Conservation (phyloP, 345 rosid genomes). For the Alliaria petiolata region DNA sequence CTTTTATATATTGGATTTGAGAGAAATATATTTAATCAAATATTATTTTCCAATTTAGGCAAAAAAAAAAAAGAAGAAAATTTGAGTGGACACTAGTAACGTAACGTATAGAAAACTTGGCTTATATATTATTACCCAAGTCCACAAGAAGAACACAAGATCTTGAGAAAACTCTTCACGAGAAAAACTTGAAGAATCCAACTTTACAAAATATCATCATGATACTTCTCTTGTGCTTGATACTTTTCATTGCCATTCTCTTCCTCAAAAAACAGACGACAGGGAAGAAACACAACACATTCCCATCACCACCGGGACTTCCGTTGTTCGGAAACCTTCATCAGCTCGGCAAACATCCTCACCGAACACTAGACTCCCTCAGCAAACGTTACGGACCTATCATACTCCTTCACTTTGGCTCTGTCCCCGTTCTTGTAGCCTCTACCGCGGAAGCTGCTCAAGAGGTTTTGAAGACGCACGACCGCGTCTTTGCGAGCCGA, state of each 20-base stretch:
- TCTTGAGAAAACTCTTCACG: not conserved
- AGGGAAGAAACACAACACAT: slow-evolving; percentile 2
- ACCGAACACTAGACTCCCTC: not conserved
- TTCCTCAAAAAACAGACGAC: slow-evolving; percentile 9
- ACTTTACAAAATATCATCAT: slow-evolving; percentile 1
- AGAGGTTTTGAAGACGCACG: slow-evolving; percentile 5
- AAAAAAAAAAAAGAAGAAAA: not conserved
- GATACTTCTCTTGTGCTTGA: slow-evolving; percentile 9
- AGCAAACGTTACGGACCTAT: not conserved
- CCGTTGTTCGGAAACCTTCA: slow-evolving; percentile 3
- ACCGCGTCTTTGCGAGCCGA: not conserved
- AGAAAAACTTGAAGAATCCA: slow-evolving; percentile 21
- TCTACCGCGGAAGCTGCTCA: not conserved
- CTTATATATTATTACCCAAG: not conserved
- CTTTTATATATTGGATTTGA: no score
- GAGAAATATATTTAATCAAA: no score
- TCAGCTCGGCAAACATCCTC: not conserved
- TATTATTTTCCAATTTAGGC: not conserved
- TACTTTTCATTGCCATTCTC: slow-evolving; percentile 5
- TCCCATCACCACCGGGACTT: not conserved
- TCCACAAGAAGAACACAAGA: not conserved
- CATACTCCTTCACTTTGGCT: not conserved
- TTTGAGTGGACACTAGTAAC: not conserved
- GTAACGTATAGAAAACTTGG: slow-evolving; percentile 5
- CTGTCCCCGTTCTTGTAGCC: slow-evolving; percentile 3